Evolutionary conservation across 306 rosid species (phyloP), one percentile per base, ranked within the genome.

Genomic region (Rosa rugosa): DNA sequence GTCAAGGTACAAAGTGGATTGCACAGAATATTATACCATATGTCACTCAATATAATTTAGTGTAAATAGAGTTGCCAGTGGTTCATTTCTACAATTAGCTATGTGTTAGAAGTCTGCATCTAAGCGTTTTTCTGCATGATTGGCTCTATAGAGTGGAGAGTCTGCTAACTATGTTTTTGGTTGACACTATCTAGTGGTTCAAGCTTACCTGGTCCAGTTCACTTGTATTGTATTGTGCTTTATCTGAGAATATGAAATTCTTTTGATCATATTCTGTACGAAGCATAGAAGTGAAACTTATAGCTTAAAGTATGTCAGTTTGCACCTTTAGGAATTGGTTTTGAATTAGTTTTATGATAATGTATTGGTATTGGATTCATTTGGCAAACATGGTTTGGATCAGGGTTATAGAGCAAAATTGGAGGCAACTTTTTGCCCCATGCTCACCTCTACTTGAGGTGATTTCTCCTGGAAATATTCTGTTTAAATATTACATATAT

Each of bases 371-470:
- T 7, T 54, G 76, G 31, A 36, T 51, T 18, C 76, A 3, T 11
- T 72, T 54, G 47, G 62, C 9, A 47, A 20, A 34, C 62, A 50
- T 72, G 63, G 45, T 72, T 14, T 20, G 64, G 36, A 5, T 31
- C 63, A 31, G 76, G 31, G 57, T 38, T 73, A 36, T 11, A 11
- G n/a, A 73, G 23, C 65, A 25, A 53, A 51, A 17, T 49, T 9
- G 36, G 46, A 11, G 64, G 76, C 46, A 72, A 51, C 63, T 20
- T 9, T 54, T 53, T 53, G 49, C 41, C 76, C 45, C 11, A 54
- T 44, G 36, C 34, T 73, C 77, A 53, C 36, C 66, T 42, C 66
- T 50, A 27, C 34, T 31, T 72, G 45, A 31, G 17, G 63, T 72
- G 16, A 40, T 40, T 72, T 54, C 47, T 73, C n/a, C 42, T 36